Evolutionary conservation across 2,329 filamentous ascomycete genomes (phyloP), one percentile per base, ranked within the genome.

Genomic region (Claviceps maximensis): DNA sequence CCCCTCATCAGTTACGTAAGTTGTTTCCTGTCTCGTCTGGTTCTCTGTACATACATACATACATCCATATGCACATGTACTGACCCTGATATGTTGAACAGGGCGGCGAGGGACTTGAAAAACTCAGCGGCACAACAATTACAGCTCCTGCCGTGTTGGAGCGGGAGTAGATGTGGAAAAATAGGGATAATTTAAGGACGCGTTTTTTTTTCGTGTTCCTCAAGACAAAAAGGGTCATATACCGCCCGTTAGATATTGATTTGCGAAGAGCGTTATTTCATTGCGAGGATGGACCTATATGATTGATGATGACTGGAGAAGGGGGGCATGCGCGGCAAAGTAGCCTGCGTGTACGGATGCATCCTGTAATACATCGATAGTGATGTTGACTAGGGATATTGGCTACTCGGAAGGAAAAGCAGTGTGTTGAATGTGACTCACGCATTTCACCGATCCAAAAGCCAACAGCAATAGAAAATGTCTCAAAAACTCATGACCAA

Each of bases 1-100:
- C 93, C 93, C 40, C 74, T 95, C 62, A 86, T 94, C 66, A 96
- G 89, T 79, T 98, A 98, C 67, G 89, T 94, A 81, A 82, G 88
- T 86, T 51, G 47, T 13, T 15, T 27, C 50, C 23, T 27, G 15
- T n/a, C 13, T 23, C 7, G 7, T 13, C 13, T 8, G 9, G 25
- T 38, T 38, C 15, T 7, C 10, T 33, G 7, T 33, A 33, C 31
- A 33, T 33, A 33, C 31, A 33, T 33, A 33, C 3, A 12, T 12
- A 38, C 47, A 40, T 33, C 10, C 15, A 6, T 19, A 7, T 19
- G 19, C 9, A 5, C 45, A 10, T 31, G 8, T 52, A 47, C 52
- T 51, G 10, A 50, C 60, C 54, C 60, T 52, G 41, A 42, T 47
- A 25, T 53, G 29, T 2, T 57, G 56, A 45, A 45, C 6, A 82